Percentiles rank a stretch among this genome's conserved stretches.
Evolutionary conservation across 2,329 filamentous ascomycete species (phyloP).

Genomic region (Botryotinia globosa): DNA sequence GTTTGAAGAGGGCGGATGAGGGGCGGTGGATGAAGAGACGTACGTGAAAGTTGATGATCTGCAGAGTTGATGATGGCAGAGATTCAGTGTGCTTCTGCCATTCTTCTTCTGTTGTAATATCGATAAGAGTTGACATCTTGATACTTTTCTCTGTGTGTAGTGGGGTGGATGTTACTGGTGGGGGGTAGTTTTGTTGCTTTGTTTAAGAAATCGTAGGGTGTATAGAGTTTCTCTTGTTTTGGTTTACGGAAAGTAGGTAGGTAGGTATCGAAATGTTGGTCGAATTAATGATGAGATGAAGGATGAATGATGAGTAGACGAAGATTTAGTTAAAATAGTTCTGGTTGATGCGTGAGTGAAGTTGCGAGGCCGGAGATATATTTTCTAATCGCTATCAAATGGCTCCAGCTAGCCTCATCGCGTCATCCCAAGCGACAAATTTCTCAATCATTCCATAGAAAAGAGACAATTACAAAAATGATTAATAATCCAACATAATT

Average conservation of each 20-base stretch:
- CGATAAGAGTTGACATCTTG: constrained; percentile 71
- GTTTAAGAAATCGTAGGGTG: not conserved
- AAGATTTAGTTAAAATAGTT: not conserved
- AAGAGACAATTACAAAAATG: constrained; percentile 13
- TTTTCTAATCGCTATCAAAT: constrained; percentile 21
- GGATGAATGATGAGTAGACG: not conserved
- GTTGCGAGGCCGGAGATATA: constrained; percentile 14
- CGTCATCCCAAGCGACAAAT: constrained; percentile 18
- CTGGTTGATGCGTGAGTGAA: not conserved
- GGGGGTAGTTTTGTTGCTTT: constrained; percentile 3
- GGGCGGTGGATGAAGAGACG: not conserved
- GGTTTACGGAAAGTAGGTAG: not conserved
- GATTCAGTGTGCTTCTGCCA: constrained; percentile 68
- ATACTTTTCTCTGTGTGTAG: not conserved
- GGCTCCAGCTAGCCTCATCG: constrained; percentile 19
- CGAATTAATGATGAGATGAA: not conserved
- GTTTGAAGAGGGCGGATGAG: not conserved
- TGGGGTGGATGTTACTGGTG: constrained; percentile 16
- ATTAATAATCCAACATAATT: constrained; percentile 18
- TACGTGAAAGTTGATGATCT: constrained; percentile 84
- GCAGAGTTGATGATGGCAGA: constrained; percentile 66
- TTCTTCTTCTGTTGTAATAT: constrained; percentile 70
- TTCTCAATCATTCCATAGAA: constrained; percentile 9
- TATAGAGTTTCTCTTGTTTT: not conserved
- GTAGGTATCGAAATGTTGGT: not conserved